Evolutionary conservation across 805 yeast genomes (phyloP).

Genomic region (Candida oleophila): DNA sequence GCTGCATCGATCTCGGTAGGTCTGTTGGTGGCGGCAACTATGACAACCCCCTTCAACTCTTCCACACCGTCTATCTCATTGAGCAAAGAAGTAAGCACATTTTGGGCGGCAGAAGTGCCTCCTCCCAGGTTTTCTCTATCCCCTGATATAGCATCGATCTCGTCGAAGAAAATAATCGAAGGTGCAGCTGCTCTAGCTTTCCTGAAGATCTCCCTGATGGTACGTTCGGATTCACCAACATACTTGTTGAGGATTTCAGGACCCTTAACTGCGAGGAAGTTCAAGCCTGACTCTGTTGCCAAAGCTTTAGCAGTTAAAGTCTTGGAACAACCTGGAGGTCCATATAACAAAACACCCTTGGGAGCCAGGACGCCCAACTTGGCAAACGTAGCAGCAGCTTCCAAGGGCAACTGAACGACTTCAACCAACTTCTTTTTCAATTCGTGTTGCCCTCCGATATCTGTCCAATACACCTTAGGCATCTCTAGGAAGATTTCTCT

Average conservation of each 20-base stretch:
- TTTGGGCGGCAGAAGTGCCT: constrained; percentile 69
- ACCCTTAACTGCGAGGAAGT: constrained; percentile 93
- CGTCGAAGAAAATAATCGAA: constrained; percentile 92
- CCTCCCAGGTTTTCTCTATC: constrained; percentile 69
- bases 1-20: constrained; percentile 95
- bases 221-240: constrained; percentile 93
- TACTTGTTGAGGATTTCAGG: constrained; percentile 94
- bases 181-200: constrained; percentile 96
- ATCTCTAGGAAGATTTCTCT: constrained; percentile 90
- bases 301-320: constrained; percentile 93
- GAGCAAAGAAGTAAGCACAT: constrained; percentile 84
- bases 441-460: constrained; percentile 92
- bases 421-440: constrained; percentile 80
- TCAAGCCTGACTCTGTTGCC: constrained; percentile 93
- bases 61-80: constrained; percentile 98
- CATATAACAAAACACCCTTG: constrained; percentile 87
- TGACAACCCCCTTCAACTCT: constrained; percentile 87
- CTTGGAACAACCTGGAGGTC: constrained; percentile 98
- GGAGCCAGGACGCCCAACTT: constrained; percentile 86
- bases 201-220: constrained; percentile 89
- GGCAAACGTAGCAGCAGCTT: constrained; percentile 73
- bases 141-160: constrained; percentile 88
- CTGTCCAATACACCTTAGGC: constrained; percentile 91
- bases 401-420: constrained; percentile 88
- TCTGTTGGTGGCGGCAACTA: constrained; percentile 94